Conservation (phyloP, 2,329 filamentous ascomycete species). For the Elsinoe perseae region DNA sequence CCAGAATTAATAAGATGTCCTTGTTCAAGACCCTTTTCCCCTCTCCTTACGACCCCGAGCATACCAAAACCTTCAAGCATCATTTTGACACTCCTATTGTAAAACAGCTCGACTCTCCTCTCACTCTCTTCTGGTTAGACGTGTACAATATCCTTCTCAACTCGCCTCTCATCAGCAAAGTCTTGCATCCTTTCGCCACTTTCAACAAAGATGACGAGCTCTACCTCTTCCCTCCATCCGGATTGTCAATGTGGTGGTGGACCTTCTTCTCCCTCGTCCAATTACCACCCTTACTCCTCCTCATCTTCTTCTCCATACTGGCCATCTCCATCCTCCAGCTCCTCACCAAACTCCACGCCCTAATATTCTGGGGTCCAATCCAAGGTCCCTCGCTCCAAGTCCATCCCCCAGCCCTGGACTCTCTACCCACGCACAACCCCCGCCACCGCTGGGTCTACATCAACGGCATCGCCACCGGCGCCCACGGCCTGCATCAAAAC, state of each 20-base stretch:
- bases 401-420: background rate
- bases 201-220: slow-evolving; percentile 10
- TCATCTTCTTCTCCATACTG: background rate
- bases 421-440: background rate
- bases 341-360: background rate
- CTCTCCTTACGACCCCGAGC: background rate
- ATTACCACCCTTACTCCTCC: background rate
- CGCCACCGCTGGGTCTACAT: slow-evolving; percentile 15
- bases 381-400: slow-evolving; percentile 12
- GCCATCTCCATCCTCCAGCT: slow-evolving; percentile 3
- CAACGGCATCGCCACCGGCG: slow-evolving; percentile 14
- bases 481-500: slow-evolving; percentile 4
- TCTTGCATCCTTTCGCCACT: slow-evolving; percentile 8
- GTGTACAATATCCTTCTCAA: slow-evolving; percentile 6
- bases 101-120: background rate
- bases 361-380: slow-evolving; percentile 12
- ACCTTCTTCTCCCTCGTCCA: slow-evolving; percentile 12
- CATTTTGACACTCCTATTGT: slow-evolving; percentile 8
- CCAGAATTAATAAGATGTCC: background rate
- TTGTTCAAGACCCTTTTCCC: background rate
- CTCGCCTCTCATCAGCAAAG: background rate
- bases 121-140: slow-evolving; percentile 8
- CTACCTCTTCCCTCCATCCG: slow-evolving; percentile 6
- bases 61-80: slow-evolving; percentile 6
- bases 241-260: slow-evolving; percentile 7